A percentile compares a stretch with the other conserved stretches of the same genome.
Conservation (phyloP, 352 stramenopile genomes). For the Lagenidium giganteum region DNA sequence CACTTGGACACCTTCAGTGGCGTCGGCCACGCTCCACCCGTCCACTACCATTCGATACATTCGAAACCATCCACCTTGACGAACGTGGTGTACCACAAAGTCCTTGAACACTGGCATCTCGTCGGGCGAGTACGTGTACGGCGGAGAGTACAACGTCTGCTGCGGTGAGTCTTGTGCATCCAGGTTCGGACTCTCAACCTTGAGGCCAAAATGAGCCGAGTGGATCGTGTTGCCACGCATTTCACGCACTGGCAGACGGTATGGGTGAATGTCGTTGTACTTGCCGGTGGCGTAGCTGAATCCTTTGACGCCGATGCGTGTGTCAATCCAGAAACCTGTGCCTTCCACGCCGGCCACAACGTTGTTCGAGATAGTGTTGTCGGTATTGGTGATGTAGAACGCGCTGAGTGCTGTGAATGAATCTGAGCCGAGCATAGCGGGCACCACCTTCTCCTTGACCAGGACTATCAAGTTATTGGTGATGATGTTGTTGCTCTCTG, state of each 20-base stretch:
- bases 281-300: conserved; percentile 19
- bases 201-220: conserved; percentile 19
- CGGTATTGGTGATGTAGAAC: conserved; percentile 45
- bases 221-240: conserved; percentile 24
- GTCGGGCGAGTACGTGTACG: conserved; percentile 24
- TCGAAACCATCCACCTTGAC: conserved; percentile 31
- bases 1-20: conserved; percentile 31
- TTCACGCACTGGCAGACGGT: conserved; percentile 16
- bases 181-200: conserved; percentile 27
- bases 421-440: conserved; percentile 22
- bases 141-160: conserved; percentile 21
- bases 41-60: conserved; percentile 22
- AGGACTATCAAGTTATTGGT: conserved; percentile 40
- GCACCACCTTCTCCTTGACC: conserved; percentile 24
- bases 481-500: conserved; percentile 50
- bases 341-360: conserved; percentile 32
- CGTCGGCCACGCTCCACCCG: conserved; percentile 28
- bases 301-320: conserved; percentile 22
- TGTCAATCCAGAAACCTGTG: conserved; percentile 45
- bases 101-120: conserved; percentile 20
- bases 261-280: conserved; percentile 24
- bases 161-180: conserved; percentile 20
- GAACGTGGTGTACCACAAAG: conserved; percentile 29
- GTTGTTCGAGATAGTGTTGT: conserved; percentile 47
- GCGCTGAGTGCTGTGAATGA: conserved; percentile 15